These are phyloP conservation scores for Neurospora discreta DNA, from an alignment of 495 filamentous ascomycete genomes.

Conservation along the genomic window DNA sequence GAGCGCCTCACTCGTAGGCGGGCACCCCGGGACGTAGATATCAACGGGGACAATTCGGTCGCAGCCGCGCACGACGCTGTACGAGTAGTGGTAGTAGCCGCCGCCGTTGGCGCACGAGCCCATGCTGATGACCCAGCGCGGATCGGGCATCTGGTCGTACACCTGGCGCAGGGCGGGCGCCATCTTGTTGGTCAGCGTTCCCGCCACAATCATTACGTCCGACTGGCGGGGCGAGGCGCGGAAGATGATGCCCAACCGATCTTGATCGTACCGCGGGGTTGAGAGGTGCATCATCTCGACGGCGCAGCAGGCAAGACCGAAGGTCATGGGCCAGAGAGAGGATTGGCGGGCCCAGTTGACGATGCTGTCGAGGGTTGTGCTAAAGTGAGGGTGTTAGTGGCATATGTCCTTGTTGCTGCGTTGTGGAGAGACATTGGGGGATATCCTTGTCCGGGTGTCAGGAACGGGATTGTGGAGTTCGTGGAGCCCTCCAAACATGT, in stretches of 20 bases:
- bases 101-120: slow-evolving; percentile 87
- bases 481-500: not conserved
- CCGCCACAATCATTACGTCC: slow-evolving; percentile 96
- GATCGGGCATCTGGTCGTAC: slow-evolving; percentile 97
- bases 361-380: slow-evolving; percentile 83
- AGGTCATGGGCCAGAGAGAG: slow-evolving; percentile 96
- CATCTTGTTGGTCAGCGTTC: slow-evolving; percentile 97
- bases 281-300: slow-evolving; percentile 99
- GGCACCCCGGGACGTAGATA: slow-evolving; percentile 87
- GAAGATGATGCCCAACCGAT: slow-evolving; percentile 94
- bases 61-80: slow-evolving; percentile 77
- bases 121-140: slow-evolving; percentile 87
- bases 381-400: slow-evolving; percentile 22
- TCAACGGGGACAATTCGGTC: slow-evolving; percentile 88
- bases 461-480: not conserved
- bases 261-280: slow-evolving; percentile 91
- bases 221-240: slow-evolving; percentile 89
- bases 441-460: not conserved
- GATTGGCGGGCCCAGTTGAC: slow-evolving; percentile 91
- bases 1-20: slow-evolving; percentile 77
- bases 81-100: slow-evolving; percentile 91
- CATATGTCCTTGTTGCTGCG: not conserved
- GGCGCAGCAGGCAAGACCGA: slow-evolving; percentile 93
- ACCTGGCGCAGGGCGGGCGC: slow-evolving; percentile 87
- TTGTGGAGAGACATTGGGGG: not conserved